Base-by-base conservation (phyloP, 1,284 basidiomycete species). In the Puccinia coronata region DNA sequence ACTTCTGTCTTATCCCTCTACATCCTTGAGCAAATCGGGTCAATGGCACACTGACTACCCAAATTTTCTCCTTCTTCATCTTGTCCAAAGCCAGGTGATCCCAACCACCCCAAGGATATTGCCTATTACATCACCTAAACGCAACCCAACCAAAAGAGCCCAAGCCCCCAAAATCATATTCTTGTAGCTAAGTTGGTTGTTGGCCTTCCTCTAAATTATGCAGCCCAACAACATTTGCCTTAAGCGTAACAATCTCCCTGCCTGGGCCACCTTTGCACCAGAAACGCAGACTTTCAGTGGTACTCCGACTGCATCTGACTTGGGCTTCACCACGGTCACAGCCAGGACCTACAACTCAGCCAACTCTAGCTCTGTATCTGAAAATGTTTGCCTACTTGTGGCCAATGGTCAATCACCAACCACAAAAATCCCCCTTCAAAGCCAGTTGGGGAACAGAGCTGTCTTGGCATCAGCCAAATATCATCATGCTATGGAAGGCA, bases 241-340 rank as follows among this genome's bases (percentile, higher is more conserved):
- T n/a, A n/a, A n/a, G n/a, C n/a, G n/a, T n/a, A n/a, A n/a, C n/a
- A 83, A 83, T 4, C 81, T 85, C 18, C 84, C 85, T 0, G 8
- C 82, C 8, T 85, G 85, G 85, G 84, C 83, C 23, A 59, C 51
- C 36, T 85, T 85, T 61, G 84, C 84, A 28, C 65, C 82, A 23
- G 71, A 80, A 2, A 76, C 57, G 16, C 82, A 82, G 1, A 82
- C 83, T 20, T 83, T 85, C 61, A 82, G 83, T 0, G 84, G 85
- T 5, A 84, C 82, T 0, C 85, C 85, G 0, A 57, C 82, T 23
- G 31, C 16, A 4, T 28, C 79, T 3, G 65, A 83, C 31, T 23
- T 69, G 18, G 65, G 77, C 14, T 25, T 51, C 28, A 71, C 63
- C 41, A 59, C 25, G 16, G 77, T 79, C 36, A 28, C 49, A 2